Conservation (phyloP, 1,284 basidiomycete genomes). For the Ganoderma lingzhi region DNA sequence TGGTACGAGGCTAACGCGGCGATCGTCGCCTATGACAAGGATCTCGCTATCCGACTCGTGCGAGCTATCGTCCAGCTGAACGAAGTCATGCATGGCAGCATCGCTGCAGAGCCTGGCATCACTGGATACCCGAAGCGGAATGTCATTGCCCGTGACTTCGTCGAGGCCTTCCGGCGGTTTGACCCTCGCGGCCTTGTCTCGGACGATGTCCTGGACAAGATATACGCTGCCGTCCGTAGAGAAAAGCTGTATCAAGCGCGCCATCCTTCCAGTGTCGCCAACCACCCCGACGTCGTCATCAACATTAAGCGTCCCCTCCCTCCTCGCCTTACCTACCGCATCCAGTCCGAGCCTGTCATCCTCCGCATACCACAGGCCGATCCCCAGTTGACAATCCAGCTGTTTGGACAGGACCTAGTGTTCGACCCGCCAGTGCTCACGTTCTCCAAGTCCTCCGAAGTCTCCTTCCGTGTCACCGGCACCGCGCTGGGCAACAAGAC, state of each 20-base stretch:
- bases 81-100: slow-evolving; percentile 75
- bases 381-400: slow-evolving; percentile 77
- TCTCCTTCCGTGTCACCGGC: slow-evolving; percentile 89
- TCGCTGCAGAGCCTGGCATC: slow-evolving; percentile 66
- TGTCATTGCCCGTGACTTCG: slow-evolving; percentile 79
- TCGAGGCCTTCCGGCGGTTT: slow-evolving; percentile 78
- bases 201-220: slow-evolving; percentile 76
- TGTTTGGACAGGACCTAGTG: slow-evolving; percentile 85
- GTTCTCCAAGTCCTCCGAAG: slow-evolving; percentile 79
- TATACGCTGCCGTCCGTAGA: slow-evolving; percentile 79
- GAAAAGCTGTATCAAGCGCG: slow-evolving; percentile 82
- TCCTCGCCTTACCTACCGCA: slow-evolving; percentile 80
- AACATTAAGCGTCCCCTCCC: slow-evolving; percentile 79
- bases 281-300: slow-evolving; percentile 61
- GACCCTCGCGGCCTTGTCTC: slow-evolving; percentile 76
- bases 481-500: slow-evolving; percentile 82
- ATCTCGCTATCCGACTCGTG: slow-evolving; percentile 81
- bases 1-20: slow-evolving; percentile 93
- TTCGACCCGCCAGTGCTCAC: slow-evolving; percentile 87
- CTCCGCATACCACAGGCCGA: slow-evolving; percentile 86
- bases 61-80: slow-evolving; percentile 90
- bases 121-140: slow-evolving; percentile 69
- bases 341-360: slow-evolving; percentile 86
- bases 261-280: slow-evolving; percentile 46
- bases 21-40: slow-evolving; percentile 80